These are phyloP conservation scores for Puccinia sorghi DNA, from an alignment of 1,284 basidiomycete species.

Conservation along the genomic window DNA sequence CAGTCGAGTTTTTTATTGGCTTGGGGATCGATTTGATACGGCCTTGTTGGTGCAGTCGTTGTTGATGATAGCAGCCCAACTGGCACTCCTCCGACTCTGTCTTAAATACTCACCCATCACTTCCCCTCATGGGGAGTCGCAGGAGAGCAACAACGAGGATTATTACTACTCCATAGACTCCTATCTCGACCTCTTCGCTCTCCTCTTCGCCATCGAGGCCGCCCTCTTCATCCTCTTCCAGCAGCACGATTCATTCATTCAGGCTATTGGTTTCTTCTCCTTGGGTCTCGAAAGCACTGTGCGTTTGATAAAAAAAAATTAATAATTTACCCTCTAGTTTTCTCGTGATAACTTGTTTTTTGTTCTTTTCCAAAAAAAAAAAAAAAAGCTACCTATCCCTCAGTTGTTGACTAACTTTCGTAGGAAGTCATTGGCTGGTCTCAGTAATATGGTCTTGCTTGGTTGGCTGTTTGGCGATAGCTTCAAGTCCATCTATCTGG, in stretches of 20 bases:
- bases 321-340: too few species aligned
- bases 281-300: slow-evolving; percentile 62
- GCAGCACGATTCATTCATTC: slow-evolving; percentile 53
- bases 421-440: slow-evolving; percentile 62
- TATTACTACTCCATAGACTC: too few species aligned
- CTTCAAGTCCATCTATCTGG: slow-evolving; percentile 62
- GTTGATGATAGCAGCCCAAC: slow-evolving; percentile 61
- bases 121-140: too few species aligned
- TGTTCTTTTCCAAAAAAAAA: neutral
- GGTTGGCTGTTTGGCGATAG: slow-evolving; percentile 61
- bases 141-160: too few species aligned
- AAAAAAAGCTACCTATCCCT: slow-evolving; percentile 60
- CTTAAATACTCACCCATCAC: slow-evolving; percentile 57
- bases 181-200: slow-evolving; percentile 62
- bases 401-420: slow-evolving; percentile 62
- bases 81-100: slow-evolving; percentile 62
- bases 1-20: slow-evolving; percentile 59
- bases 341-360: neutral
- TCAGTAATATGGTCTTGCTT: slow-evolving; percentile 60
- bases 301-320: neutral
- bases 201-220: slow-evolving; percentile 59
- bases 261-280: slow-evolving; percentile 61
- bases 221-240: slow-evolving; percentile 56
- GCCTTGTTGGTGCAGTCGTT: slow-evolving; percentile 61
- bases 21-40: slow-evolving; percentile 62